Base-by-base conservation (phyloP, 257 asterid genomes). In the Nicotiana undulata region DNA sequence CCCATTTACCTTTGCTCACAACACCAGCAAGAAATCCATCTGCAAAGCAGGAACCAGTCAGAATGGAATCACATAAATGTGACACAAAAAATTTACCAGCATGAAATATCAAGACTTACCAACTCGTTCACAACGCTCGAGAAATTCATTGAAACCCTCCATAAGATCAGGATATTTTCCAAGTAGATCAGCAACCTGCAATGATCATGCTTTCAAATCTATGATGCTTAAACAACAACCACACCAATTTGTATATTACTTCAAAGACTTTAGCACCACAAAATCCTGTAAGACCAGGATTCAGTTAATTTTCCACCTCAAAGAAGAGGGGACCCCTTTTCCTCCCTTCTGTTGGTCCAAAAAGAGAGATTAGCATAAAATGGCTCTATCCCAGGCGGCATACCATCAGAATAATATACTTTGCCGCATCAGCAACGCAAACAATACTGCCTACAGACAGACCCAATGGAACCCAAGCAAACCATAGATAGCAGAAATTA, bases 1-100 rank as follows among this genome's bases (percentile, higher is more conserved):
- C 89, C 82, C 44, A 87, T 97, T 77, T 92, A 96, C 98, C 94
- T 90, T 91, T 94, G 82, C 98, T 93, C 93, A 94, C 90, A 52
- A 95, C 93, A 86, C 97, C 98, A 78, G 92, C 92, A 81, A 96
- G 98, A 90, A 91, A 91, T 67, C 98, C 99, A 90, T 93, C 99
- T 96, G 96, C 83, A 88, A 84, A 64, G 81, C 63, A 87, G 90
- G 49, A 59, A 77, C 34, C 55, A 9, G 85, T 87, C 81, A 91
- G 89, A 84, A 85, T 51, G 16, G 18, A 52, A 80, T 82, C 79
- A 68, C 53, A 31, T 40, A 9, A 20, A 44, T 64, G 58, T 49
- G 78, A 28, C 60, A 55, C 46, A 80, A 86, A 51, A 77, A 75
- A 24, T 49, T 22, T 26, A 68, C 55, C 24, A 63, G 77, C 44